These are phyloP conservation scores for Senna tora DNA, from an alignment of 306 rosid species.

Conservation along the genomic window DNA sequence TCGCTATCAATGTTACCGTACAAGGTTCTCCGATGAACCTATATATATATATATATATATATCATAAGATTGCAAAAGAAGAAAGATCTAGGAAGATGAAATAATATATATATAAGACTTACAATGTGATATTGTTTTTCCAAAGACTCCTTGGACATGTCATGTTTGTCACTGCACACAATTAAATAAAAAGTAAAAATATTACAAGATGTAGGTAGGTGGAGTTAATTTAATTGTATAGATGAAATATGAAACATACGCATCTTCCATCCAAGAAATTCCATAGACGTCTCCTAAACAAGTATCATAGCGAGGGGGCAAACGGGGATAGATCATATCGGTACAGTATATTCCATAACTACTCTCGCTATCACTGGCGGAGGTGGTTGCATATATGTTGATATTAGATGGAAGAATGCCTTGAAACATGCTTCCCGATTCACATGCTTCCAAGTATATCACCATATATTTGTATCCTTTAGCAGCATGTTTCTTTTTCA, in stretches of 20 bases:
- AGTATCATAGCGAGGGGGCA: slow-evolving; percentile 27
- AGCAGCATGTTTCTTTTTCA: slow-evolving; percentile 58
- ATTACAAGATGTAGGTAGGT: too few species aligned
- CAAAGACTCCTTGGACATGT: slow-evolving; percentile 53
- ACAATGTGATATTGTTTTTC: slow-evolving; percentile 54
- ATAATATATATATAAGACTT: slow-evolving; percentile 10
- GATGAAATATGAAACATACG: slow-evolving; percentile 40
- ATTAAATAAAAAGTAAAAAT: not conserved
- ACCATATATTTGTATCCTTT: slow-evolving; percentile 60
- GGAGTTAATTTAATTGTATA: not conserved
- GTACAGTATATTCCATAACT: slow-evolving; percentile 64
- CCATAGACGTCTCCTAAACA: slow-evolving; percentile 76
- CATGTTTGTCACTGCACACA: slow-evolving; percentile 49
- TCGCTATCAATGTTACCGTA: rapidly evolving
- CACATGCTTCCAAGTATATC: slow-evolving; percentile 79
- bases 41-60: too few species aligned
- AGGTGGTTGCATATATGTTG: slow-evolving; percentile 62
- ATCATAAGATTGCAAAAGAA: too few species aligned
- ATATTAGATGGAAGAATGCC: slow-evolving; percentile 61
- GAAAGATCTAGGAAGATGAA: not conserved
- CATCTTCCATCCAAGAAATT: slow-evolving; percentile 77
- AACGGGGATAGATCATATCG: not conserved
- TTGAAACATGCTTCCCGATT: slow-evolving; percentile 73
- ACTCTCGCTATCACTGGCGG: slow-evolving; percentile 51
- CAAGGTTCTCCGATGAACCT: slow-evolving; percentile 57